Conservation (phyloP, 2,329 filamentous ascomycete genomes). For the Colletotrichum endophyticum region DNA sequence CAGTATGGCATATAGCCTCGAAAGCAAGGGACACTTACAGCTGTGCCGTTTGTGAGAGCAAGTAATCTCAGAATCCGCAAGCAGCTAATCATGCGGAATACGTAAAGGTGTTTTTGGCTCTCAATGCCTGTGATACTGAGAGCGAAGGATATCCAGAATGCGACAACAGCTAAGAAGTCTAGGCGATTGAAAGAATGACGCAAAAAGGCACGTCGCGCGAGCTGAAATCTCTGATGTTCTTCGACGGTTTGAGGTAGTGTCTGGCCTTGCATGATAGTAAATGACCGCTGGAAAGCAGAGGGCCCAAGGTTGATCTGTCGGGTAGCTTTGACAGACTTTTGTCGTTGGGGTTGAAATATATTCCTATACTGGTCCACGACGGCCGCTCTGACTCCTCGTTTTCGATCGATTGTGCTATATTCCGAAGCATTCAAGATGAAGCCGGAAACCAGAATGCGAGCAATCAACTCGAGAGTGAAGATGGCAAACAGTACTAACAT, state of each 20-base stretch:
- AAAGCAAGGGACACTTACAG: constrained; percentile 59
- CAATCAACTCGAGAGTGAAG: constrained; percentile 85
- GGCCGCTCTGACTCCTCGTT: constrained; percentile 74
- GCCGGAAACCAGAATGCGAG: constrained; percentile 90
- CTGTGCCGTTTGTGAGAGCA: constrained; percentile 89
- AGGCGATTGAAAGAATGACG: constrained; percentile 95
- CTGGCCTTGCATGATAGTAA: constrained; percentile 75
- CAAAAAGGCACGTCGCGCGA: constrained; percentile 90
- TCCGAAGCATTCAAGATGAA: constrained; percentile 89
- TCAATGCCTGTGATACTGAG: constrained; percentile 76
- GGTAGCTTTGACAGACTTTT: constrained; percentile 66
- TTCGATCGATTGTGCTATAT: constrained; percentile 88
- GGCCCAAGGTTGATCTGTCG: constrained; percentile 54
- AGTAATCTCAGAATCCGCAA: constrained; percentile 91
- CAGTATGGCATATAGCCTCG: background rate
- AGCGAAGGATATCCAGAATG: constrained; percentile 90
- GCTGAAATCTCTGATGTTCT: constrained; percentile 81
- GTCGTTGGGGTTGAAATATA: constrained; percentile 82
- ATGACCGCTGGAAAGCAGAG: constrained; percentile 74
- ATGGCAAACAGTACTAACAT: constrained; percentile 84
- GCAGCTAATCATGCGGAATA: constrained; percentile 97
- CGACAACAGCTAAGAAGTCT: constrained; percentile 92
- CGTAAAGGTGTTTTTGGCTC: constrained; percentile 73
- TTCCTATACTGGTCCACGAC: constrained; percentile 77
- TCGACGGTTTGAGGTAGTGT: constrained; percentile 66